Conservation (phyloP, 768 basidiomycete species). For the Austroboletus festivus region DNA sequence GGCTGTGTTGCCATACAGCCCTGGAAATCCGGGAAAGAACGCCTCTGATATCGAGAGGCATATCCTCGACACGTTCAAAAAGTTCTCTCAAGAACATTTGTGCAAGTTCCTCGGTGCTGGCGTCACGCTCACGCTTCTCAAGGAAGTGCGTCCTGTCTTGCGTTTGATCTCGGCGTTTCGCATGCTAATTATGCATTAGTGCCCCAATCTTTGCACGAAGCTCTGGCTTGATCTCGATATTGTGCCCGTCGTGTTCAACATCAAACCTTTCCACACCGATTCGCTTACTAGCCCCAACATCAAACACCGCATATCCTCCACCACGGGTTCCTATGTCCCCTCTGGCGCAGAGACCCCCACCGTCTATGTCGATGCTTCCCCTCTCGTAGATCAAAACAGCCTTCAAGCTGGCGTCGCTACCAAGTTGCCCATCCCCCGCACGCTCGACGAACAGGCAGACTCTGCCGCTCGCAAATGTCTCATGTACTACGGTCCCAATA, state of each 20-base stretch:
- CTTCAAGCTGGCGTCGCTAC: slow-evolving; percentile 46
- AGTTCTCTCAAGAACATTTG: slow-evolving; percentile 72
- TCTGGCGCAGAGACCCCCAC: slow-evolving; percentile 79
- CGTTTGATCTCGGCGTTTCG: slow-evolving; percentile 5
- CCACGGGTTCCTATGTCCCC: slow-evolving; percentile 72
- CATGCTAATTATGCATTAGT: slow-evolving; percentile 37
- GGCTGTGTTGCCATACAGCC: slow-evolving; percentile 47
- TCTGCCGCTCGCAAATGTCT: slow-evolving; percentile 82
- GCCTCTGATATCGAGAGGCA: slow-evolving; percentile 60
- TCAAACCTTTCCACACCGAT: slow-evolving; percentile 79
- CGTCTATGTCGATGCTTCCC: slow-evolving; percentile 58
- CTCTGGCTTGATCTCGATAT: slow-evolving; percentile 83
- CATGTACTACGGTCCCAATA: slow-evolving; percentile 79
- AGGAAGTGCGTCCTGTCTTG: slow-evolving; percentile 47
- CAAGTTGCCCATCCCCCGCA: slow-evolving; percentile 70
- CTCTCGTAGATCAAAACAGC: slow-evolving; percentile 40
- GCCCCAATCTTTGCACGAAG: slow-evolving; percentile 79
- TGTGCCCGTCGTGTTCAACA: slow-evolving; percentile 82
- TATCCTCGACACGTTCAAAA: slow-evolving; percentile 61
- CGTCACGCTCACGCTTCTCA: slow-evolving; percentile 66
- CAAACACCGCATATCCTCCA: slow-evolving; percentile 80
- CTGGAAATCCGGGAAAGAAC: slow-evolving; percentile 52
- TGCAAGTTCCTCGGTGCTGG: slow-evolving; percentile 88
- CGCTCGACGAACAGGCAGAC: slow-evolving; percentile 81
- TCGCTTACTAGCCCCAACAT: slow-evolving; percentile 74